A percentile compares a stretch with the other conserved stretches of the same genome.
Conservation (phyloP, 805 yeast genomes). For the Aciculoconidium aculeatum region DNA sequence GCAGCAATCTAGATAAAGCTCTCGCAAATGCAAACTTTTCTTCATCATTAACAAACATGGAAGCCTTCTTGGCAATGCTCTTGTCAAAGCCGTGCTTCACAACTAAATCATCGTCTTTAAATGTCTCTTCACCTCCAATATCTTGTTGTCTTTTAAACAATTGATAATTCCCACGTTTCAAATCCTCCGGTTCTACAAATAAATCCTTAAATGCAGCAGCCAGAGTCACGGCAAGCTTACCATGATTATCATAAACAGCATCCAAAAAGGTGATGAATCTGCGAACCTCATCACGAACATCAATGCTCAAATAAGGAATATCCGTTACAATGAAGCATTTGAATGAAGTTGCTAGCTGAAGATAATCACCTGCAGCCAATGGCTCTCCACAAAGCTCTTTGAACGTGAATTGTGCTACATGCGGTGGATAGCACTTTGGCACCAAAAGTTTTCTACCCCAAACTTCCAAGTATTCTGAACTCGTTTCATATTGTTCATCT, state of each 20-base stretch:
- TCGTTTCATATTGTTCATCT: constrained; percentile 26
- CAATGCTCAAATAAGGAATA: constrained; percentile 76
- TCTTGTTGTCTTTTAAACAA: constrained; percentile 37
- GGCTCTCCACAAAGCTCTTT: constrained; percentile 82
- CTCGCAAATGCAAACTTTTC: constrained; percentile 96
- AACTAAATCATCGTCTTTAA: constrained; percentile 56
- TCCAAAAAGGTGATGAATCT: constrained; percentile 92
- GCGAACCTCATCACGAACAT: constrained; percentile 78
- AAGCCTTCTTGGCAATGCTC: constrained; percentile 62
- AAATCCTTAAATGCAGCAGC: constrained; percentile 80
- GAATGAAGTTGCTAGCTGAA: constrained; percentile 72
- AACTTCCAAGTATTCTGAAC: constrained; percentile 42
- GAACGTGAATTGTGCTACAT: constrained; percentile 87
- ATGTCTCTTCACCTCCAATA: constrained; percentile 29
- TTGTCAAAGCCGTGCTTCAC: constrained; percentile 73
- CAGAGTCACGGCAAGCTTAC: constrained; percentile 82
- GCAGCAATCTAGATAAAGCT: constrained; percentile 84
- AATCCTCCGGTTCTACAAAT: constrained; percentile 75
- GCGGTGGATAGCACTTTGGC: constrained; percentile 69
- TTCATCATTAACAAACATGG: constrained; percentile 86
- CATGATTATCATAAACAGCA: constrained; percentile 90
- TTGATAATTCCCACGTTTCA: constrained; percentile 42
- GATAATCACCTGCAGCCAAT: constrained; percentile 90
- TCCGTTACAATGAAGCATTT: constrained; percentile 84
- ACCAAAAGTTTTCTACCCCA: constrained; percentile 86